These are phyloP conservation scores for Huntiella omanensis DNA, from an alignment of 2,329 filamentous ascomycete species.

Conservation along the genomic window DNA sequence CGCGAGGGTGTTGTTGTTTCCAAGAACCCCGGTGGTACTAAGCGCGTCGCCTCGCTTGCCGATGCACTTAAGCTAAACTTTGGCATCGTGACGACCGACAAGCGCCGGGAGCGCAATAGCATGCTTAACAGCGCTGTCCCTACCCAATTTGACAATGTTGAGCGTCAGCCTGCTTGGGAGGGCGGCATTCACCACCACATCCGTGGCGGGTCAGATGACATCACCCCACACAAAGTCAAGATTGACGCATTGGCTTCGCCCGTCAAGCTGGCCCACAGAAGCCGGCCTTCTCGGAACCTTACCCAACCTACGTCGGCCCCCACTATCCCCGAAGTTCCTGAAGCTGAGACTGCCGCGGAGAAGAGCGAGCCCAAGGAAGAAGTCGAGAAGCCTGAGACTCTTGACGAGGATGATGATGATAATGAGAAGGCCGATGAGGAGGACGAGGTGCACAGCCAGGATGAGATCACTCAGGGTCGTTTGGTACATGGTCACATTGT, in stretches of 20 bases:
- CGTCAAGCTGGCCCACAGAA: background rate
- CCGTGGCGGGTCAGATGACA: constrained; percentile 6
- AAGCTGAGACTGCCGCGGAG: constrained; percentile 2
- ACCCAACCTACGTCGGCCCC: constrained; percentile 3
- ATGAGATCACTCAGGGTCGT: constrained; percentile 79
- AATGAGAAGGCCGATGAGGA: constrained; percentile 23
- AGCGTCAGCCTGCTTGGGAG: constrained; percentile 26
- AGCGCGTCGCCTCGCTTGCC: constrained; percentile 86
- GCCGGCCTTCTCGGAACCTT: background rate
- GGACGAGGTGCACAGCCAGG: constrained; percentile 53
- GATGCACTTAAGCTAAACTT: constrained; percentile 96
- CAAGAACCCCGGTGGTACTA: constrained; percentile 94
- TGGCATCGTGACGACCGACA: constrained; percentile 81
- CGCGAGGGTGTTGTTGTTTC: constrained; percentile 86
- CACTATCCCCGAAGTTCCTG: constrained; percentile 8
- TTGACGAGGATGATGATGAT: constrained; percentile 37
- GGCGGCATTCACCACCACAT: constrained; percentile 12
- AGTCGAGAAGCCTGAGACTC: constrained; percentile 14
- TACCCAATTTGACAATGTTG: constrained; percentile 42
- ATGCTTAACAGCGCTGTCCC: constrained; percentile 61
- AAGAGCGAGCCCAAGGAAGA: background rate
- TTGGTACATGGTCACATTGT: constrained; percentile 90
- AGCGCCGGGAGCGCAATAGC: constrained; percentile 45
- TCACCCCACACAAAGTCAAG: constrained; percentile 2
- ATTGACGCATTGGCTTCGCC: constrained; percentile 10